These are phyloP conservation scores for Tuber calosporum DNA, from an alignment of 495 filamentous ascomycete species.

Conservation along the genomic window DNA sequence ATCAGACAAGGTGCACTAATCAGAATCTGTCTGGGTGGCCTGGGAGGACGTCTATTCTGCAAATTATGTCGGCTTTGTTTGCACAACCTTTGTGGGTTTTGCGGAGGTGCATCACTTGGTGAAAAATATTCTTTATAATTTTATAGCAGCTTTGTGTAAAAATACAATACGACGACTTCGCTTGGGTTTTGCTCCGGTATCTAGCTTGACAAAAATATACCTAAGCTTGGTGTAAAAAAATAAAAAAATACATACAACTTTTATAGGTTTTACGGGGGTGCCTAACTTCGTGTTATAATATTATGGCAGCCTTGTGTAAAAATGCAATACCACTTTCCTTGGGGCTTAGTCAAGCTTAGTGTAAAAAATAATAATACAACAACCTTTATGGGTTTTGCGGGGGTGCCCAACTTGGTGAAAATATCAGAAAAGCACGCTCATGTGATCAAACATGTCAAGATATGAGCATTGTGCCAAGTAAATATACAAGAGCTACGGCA, in stretches of 20 bases:
- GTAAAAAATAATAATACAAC: not conserved
- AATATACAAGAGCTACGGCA: too few relatives aligned
- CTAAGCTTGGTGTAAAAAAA: too few relatives aligned
- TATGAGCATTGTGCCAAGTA: too few relatives aligned
- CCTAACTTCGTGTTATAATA: not conserved
- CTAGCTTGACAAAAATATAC: not conserved
- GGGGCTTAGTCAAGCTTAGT: not conserved
- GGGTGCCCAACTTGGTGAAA: not conserved
- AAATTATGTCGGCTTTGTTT: not conserved
- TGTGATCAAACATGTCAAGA: too few relatives aligned
- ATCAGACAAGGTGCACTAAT: not conserved
- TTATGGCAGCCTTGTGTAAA: slow-evolving; percentile 1
- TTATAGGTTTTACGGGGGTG: too few relatives aligned
- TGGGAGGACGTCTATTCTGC: not conserved
- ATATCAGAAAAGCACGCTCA: not conserved
- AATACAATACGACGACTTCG: too few relatives aligned
- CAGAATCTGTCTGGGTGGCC: not conserved
- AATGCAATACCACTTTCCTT: not conserved
- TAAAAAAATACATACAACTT: too few relatives aligned
- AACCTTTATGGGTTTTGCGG: not conserved
- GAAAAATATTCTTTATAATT: too few relatives aligned
- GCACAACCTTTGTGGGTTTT: not conserved
- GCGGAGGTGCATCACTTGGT: too few relatives aligned
- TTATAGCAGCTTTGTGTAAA: too few relatives aligned
- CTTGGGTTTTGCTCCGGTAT: not conserved